phyloP scores from a whole-genome alignment of 768 basidiomycete species.

The Cytidiella melzeri region DNA sequence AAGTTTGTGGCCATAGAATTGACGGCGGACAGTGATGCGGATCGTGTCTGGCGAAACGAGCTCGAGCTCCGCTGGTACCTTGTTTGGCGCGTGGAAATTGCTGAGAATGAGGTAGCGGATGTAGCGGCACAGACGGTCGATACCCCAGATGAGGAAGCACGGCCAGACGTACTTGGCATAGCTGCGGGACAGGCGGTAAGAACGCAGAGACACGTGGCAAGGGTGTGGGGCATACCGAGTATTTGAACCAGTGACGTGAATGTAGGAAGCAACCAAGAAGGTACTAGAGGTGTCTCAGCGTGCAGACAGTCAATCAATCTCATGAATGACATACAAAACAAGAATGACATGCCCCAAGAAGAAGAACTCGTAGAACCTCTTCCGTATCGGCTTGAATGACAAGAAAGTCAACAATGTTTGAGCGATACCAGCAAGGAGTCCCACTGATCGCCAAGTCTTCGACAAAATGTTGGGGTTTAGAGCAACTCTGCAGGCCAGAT shows the following conservation, averaged over 20 bases:
- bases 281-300: constrained; percentile 23
- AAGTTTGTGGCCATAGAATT: constrained; percentile 19
- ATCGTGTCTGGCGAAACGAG: constrained; percentile 36
- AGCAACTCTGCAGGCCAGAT: background rate
- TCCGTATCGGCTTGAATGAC: constrained; percentile 34
- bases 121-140: constrained; percentile 38
- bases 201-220: background rate
- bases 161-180: constrained; percentile 40
- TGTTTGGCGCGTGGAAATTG: constrained; percentile 26
- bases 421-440: constrained; percentile 20
- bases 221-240: constrained; percentile 9
- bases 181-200: constrained; percentile 12
- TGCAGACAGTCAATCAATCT: background rate
- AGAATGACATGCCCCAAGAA: constrained; percentile 20
- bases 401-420: constrained; percentile 32
- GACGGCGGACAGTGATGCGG: constrained; percentile 35
- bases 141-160: constrained; percentile 38
- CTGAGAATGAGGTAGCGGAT: constrained; percentile 36
- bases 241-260: constrained; percentile 26
- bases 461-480: background rate
- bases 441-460: constrained; percentile 14
- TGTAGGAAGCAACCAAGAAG: constrained; percentile 32
- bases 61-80: constrained; percentile 32
- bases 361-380: constrained; percentile 37
- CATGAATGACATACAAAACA: constrained; percentile 18